These are phyloP conservation scores for Hypoxylon crocopeplum DNA, from an alignment of 495 filamentous ascomycete species.

Conservation along the genomic window DNA sequence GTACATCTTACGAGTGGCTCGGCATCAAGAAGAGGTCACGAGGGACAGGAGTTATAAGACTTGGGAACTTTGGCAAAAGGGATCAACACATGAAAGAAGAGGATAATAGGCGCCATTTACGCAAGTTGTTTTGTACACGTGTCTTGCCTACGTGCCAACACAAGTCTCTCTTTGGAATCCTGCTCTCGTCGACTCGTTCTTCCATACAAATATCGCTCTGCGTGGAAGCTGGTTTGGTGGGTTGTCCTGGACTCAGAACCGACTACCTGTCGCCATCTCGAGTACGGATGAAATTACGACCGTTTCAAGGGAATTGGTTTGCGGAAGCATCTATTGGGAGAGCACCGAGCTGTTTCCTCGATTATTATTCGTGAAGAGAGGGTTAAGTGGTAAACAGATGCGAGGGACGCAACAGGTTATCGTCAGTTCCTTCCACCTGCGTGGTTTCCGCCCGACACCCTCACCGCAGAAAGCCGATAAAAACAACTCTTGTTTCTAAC, in stretches of 20 bases:
- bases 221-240: slow-evolving; percentile 7
- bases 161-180: background rate
- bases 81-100: slow-evolving; percentile 9
- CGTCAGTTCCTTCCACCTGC: slow-evolving; percentile 10
- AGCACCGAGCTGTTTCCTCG: too few relatives aligned
- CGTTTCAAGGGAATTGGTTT: too few relatives aligned
- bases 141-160: background rate
- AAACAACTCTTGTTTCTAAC: too few relatives aligned
- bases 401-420: slow-evolving; percentile 6
- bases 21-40: slow-evolving; percentile 1
- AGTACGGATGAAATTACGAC: background rate
- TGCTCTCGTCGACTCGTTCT: too few relatives aligned
- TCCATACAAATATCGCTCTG: too few relatives aligned
- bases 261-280: background rate
- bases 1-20: background rate
- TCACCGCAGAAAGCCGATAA: too few relatives aligned
- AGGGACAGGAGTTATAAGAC: slow-evolving; percentile 1
- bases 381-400: background rate
- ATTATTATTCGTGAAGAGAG: background rate
- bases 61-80: background rate
- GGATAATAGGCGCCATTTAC: slow-evolving; percentile 14
- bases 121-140: background rate
- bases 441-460: too few relatives aligned
- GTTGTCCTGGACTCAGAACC: slow-evolving; percentile 1
- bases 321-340: too few relatives aligned